Conservation (phyloP, 1,284 basidiomycete genomes). For the Cystobasidium slooffiae region DNA sequence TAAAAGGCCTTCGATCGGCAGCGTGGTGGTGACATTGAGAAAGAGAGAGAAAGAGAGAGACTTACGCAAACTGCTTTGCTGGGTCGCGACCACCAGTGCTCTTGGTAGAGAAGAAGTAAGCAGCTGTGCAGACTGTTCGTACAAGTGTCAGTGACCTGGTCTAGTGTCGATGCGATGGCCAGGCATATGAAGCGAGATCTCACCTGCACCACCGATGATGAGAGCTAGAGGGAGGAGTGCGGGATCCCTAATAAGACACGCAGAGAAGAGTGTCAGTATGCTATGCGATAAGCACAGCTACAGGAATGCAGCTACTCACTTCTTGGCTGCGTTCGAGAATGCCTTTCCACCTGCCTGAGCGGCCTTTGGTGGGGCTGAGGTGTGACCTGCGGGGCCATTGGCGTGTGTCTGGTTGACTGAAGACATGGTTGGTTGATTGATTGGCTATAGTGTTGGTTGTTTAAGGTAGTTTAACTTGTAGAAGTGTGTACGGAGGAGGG, state of each 20-base stretch:
- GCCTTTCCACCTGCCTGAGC: constrained; percentile 37
- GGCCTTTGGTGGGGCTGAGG: constrained; percentile 37
- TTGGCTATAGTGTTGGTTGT: not conserved
- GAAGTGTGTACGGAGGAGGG: not conserved
- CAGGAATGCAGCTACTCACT: not conserved
- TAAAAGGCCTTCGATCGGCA: no score
- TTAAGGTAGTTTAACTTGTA: not conserved
- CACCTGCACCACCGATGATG: constrained; percentile 37
- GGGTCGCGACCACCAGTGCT: constrained; percentile 8
- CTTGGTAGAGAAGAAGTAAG: constrained; percentile 40
- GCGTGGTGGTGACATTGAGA: no score
- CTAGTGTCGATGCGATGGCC: not conserved
- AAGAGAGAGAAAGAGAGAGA: not conserved
- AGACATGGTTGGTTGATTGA: not conserved
- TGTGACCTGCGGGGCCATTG: constrained; percentile 37
- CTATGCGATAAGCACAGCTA: not conserved
- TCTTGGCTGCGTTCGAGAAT: constrained; percentile 40
- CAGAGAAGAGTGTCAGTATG: not conserved
- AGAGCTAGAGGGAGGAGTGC: constrained; percentile 40
- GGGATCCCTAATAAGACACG: constrained; percentile 17
- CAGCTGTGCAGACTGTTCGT: constrained; percentile 27
- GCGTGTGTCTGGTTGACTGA: constrained; percentile 13
- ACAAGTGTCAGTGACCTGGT: not conserved
- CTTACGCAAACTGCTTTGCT: constrained; percentile 17
- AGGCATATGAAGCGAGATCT: not conserved